Base-by-base conservation (phyloP, 108 stramenopile species). In the Cyclotella baltica region DNA sequence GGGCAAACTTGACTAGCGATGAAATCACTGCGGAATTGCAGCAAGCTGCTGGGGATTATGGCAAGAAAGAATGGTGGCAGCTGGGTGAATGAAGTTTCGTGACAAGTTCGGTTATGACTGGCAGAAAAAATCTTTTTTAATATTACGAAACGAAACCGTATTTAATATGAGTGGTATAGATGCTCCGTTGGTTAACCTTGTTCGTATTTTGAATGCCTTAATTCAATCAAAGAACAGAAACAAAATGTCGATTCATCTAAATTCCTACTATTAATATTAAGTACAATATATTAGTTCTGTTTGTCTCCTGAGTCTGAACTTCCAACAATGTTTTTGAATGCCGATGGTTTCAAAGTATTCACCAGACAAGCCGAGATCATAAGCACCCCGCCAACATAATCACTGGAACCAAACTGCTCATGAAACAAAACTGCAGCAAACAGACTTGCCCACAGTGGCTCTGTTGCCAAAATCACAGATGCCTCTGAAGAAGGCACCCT, bases 401-500 rank as follows among this genome's bases (percentile, higher is more conserved):
- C 86, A 46, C 62, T 67, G 0, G 62, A 22, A 4, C 72, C 78
- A 46, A 86, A 73, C 8, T 82, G 62, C 51, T 83, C 75, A 27
- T 73, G 40, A 25, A 83, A 56, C n/a, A 70, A 57, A 25, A 80
- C 4, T 0, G 78, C 63, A 15, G 73, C 86, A 64, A 86, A 83
- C 27, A 78, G 35, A 55, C 78, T 80, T 0, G 86, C 86, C 83
- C 77, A 83, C 20, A 86, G 52, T n/a, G 86, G 86, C 56, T 86
- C 86, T 15, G 86, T 83, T 57, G 86, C 82, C 10, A 86, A 30
- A 48, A 86, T 71, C 0, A 86, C 83, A 29, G 73, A 61, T n/a
- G 86, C 83, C 67, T 86, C 86, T n/a, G 74, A 28, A 4, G 56
- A 52, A 30, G 75, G 70, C 16, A 86, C 66, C 35, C 59, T 62